Evolutionary conservation across 176 grass and related monocot species (phyloP), one percentile per base, ranked within the genome.

Genomic region (Calamus simplicifolius): DNA sequence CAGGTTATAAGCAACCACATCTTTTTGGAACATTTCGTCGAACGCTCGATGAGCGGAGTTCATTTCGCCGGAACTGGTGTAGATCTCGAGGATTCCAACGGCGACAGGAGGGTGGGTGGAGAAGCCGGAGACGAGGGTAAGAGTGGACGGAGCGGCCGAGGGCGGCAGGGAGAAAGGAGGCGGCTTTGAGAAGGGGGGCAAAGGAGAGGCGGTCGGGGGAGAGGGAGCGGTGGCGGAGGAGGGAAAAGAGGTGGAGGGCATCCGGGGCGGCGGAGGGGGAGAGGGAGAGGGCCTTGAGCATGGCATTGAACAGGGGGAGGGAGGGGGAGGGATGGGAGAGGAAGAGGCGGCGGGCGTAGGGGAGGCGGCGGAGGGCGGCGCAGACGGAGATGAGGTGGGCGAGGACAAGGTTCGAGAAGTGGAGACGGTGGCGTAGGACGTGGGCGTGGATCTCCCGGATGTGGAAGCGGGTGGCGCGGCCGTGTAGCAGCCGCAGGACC

Each of bases 401-500:
- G 18, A 55, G 19, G 58, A 73, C 59, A 29, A 70, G n/a, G 26
- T 75, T 59, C 12, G 51, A 62, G 31, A 26, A 27, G 50, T 54
- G 58, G 56, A 76, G 73, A 58, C 55, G 54, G 61, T 38, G 76
- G 51, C 77, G 76, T 56, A 88, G 63, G 58, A 73, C 67, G 72
- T 76, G 74, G 15, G 54, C 79, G 63, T 79, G 72, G 68, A 83
- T 76, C 63, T 77, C 56, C 18, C 69, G 69, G 51, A 69, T 69
- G 48, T 69, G 69, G 17, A 19, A 29, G 43, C 80, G 77, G 56
- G 73, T 62, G 8, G 2, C 3, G 10, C 51, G 30, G 48, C 25
- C 52, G 77, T 80, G 77, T 48, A 84, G 85, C 43, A 89, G 73
- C 35, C 68, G 64, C 69, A 83, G 85, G 1, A 88, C 68, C 1